Evolutionary conservation across 2,329 filamentous ascomycete species (phyloP).

Genomic region (Macrophomina pseudophaseolina): DNA sequence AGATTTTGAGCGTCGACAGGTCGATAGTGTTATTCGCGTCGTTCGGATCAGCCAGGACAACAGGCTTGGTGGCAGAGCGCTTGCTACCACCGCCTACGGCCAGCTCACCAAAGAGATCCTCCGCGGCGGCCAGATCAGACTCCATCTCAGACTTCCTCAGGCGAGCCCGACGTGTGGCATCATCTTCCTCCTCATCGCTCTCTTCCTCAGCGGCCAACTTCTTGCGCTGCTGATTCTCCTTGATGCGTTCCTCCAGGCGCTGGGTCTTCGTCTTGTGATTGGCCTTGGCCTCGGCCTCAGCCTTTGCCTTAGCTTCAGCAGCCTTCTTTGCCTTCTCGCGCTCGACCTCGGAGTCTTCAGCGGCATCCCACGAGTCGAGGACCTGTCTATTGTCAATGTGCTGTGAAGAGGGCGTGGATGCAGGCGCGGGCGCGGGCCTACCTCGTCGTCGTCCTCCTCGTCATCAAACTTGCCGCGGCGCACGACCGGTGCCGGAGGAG

Average conservation of each 20-base stretch:
- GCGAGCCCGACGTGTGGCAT: slow-evolving; percentile 73
- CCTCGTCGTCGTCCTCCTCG: slow-evolving; percentile 80
- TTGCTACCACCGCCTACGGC: slow-evolving; percentile 73
- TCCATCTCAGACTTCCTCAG: slow-evolving; percentile 83
- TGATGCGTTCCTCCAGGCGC: slow-evolving; percentile 79
- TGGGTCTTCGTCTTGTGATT: slow-evolving; percentile 89
- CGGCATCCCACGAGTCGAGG: slow-evolving; percentile 94
- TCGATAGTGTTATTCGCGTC: slow-evolving; percentile 83
- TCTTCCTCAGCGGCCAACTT: slow-evolving; percentile 61
- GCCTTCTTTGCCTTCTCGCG: slow-evolving; percentile 92
- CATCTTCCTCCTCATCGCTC: slow-evolving; percentile 70
- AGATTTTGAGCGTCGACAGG: slow-evolving; percentile 77
- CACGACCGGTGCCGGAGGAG: slow-evolving; percentile 53
- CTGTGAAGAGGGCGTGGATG: slow-evolving; percentile 24
- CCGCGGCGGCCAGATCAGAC: slow-evolving; percentile 83
- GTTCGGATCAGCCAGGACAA: slow-evolving; percentile 71
- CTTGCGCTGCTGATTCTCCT: slow-evolving; percentile 62
- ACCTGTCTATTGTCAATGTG: slow-evolving; percentile 61
- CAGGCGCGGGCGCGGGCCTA: slow-evolving; percentile 54
- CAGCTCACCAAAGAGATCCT: slow-evolving; percentile 84
- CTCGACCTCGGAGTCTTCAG: slow-evolving; percentile 95
- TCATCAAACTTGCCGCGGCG: slow-evolving; percentile 81
- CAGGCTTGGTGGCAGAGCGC: slow-evolving; percentile 67
- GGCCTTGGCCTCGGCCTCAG: slow-evolving; percentile 83
- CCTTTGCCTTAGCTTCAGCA: slow-evolving; percentile 84